Base-by-base conservation (phyloP, 2,329 filamentous ascomycete species). In the Aspergillus eucalypticola region DNA sequence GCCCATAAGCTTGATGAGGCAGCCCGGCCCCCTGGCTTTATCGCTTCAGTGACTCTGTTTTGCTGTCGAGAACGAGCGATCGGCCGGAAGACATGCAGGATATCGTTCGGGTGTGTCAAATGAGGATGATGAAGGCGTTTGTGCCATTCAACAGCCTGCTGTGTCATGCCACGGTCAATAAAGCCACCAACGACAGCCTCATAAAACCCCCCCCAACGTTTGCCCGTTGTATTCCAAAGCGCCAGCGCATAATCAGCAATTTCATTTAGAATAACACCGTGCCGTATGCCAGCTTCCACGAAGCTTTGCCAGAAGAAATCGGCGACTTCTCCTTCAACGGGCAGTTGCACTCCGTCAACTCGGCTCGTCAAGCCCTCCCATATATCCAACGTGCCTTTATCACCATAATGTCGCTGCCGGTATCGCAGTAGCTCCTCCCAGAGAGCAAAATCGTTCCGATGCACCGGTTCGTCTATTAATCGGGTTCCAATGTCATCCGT, bases 341-440 rank as follows among this genome's bases (percentile, higher is more conserved):
- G 78, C 5, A 81, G 60, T 17, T 69, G 56, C 1, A 77, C 61
- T 2, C 63, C 69, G n/a, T 64, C 61, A 21, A 69, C 61, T 53
- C 77, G 71, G 25, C 60, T 58, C 23, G 69, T 72, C 38, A 81
- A 54, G 17, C 73, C 76, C 50, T 74, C 68, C 74, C 75, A 81
- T 35, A 81, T 78, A 44, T 73, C 69, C 32, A 76, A 61, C 15
- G 75, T 76, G 5, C 79, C 79, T 50, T 73, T 64, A 25, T 76
- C 71, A 10, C 79, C 79, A 64, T 80, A 75, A 56, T 75, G 74
- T 2, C 78, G 76, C 61, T 77, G 76, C 25, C 77, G 74, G 61
- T 78, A 78, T 10, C 72, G 67, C n/a, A 82, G 69, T 25, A 82
- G 64, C 46, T 80, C 74, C 42, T 75, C 74, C 79, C 79, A 82